Evolutionary conservation across 129 eudicot genomes (phyloP), one percentile per base, ranked within the genome.

Genomic region (Tagetes patula): DNA sequence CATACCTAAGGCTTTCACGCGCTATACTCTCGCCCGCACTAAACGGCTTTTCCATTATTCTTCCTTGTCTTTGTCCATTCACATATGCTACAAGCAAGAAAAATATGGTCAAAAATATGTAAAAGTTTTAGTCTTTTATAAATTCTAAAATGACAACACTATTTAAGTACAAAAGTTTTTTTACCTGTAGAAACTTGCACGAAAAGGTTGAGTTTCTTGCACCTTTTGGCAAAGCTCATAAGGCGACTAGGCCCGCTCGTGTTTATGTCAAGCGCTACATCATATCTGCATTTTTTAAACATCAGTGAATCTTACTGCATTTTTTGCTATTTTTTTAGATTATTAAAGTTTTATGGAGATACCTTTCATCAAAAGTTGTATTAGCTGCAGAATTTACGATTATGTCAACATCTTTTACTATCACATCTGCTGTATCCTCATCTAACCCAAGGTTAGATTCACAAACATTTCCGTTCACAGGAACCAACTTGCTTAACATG

Each of bases 301-400:
- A 70, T 56, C 53, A 33, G 11, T 32, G 32, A 52, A 42, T 13
- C 13, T 60, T 47, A 66, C 14, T 50, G 3, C n/a, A 33, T 75
- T 20, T 58, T 5, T 48, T 43, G 13, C 1, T 6, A 39, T 0
- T 12, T 40, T 45, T 8, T 60, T 32, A 9, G 11, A 33, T 27
- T 56, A 40, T 31, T 11, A n/a, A 12, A 33, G 27, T 5, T 13
- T 8, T 65, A 32, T 38, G 46, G 5, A 41, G 41, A 61, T 27
- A 93, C 98, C 98, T 90, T 81, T 94, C 98, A 82, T 94, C 96
- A 53, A 94, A 94, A 72, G 95, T 90, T 47, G 98, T 94, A 83
- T 86, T 94, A 11, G 97, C 98, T 70, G 98, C 98, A 53, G 98
- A 94, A 59, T 94, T 94, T 55, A 94, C 85, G 14, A 94, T 88